Evolutionary conservation across 169 alveolate genomes (phyloP).

Genomic region (Plasmodium billcollinsi): DNA sequence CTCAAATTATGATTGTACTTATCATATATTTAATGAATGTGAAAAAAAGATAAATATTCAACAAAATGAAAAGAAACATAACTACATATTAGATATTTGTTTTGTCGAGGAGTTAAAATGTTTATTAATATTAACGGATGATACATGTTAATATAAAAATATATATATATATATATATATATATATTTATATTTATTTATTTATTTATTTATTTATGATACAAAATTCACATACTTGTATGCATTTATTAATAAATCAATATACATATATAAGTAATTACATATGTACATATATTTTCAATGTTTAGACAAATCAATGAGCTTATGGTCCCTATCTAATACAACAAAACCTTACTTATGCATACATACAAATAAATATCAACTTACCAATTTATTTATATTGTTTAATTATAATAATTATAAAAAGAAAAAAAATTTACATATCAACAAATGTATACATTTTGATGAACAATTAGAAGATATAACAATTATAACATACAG

Average conservation of each 20-base stretch:
- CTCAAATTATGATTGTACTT: neutral
- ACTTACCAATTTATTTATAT: neutral
- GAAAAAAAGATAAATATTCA: neutral
- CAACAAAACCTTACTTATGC: neutral
- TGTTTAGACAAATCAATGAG: neutral
- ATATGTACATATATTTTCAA: too few relatives aligned
- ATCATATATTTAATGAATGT: neutral
- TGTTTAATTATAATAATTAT: neutral
- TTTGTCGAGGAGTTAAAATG: neutral
- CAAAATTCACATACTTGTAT: too few relatives aligned
- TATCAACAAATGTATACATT: neutral
- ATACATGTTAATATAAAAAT: neutral
- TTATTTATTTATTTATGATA: too few relatives aligned
- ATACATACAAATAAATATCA: neutral
- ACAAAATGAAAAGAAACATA: neutral
- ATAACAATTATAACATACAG: conserved; percentile 1
- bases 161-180: neutral
- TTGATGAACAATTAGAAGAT: neutral
- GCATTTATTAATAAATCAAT: too few relatives aligned
- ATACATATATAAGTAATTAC: too few relatives aligned
- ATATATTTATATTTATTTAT: neutral
- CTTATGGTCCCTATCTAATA: neutral
- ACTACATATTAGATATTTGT: neutral
- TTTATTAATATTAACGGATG: neutral
- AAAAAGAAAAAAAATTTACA: neutral